Evolutionary conservation across 768 basidiomycete species (phyloP), one percentile per base, ranked within the genome.

Genomic region (Lepiota venenata): DNA sequence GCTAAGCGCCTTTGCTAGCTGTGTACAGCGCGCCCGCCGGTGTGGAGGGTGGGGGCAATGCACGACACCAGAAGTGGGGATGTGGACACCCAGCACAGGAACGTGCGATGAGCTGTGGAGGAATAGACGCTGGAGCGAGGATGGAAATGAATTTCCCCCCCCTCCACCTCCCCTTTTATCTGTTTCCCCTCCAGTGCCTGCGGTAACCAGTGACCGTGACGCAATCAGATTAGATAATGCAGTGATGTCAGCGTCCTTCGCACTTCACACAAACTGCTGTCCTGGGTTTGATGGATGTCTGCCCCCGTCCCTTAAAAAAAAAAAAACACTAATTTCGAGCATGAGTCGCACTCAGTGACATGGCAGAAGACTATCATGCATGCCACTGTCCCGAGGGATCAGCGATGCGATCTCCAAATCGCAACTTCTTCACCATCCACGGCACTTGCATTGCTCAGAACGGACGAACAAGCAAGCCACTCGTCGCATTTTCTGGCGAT

Each of bases 281-380:
- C 25, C 25, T 46, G 7, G n/a, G 11, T 25, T 27, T 32, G n/a
- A 12, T 29, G 44, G 44, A 3, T 27, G 25, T 25, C 25, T 5
- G 25, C 15, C 16, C 25, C 29, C 4, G 44, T 29, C 22, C 25
- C 25, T 25, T 29, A n/a, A 46, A 46, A 29, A 15, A n/a, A 46
- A 46, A 29, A 15, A 38, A 8, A 15, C 20, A 11, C 35, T 38
- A 7, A 11, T 14, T 15, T 36, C 27, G n/a, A 42, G 16, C 11
- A 37, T 42, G 39, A 41, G 39, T 55, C 47, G 46, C 40, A 41
- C 41, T 40, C 27, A 15, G 40, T 46, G 51, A 52, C 51, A 52
- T 25, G 50, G 32, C 51, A 45, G 36, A 46, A 41, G 46, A 36
- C 47, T 41, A 22, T 39, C 42, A 37, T 8, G n/a, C 25, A 22